These are phyloP conservation scores for Cordyceps cicadae DNA, from an alignment of 2,329 filamentous ascomycete genomes.

Conservation along the genomic window DNA sequence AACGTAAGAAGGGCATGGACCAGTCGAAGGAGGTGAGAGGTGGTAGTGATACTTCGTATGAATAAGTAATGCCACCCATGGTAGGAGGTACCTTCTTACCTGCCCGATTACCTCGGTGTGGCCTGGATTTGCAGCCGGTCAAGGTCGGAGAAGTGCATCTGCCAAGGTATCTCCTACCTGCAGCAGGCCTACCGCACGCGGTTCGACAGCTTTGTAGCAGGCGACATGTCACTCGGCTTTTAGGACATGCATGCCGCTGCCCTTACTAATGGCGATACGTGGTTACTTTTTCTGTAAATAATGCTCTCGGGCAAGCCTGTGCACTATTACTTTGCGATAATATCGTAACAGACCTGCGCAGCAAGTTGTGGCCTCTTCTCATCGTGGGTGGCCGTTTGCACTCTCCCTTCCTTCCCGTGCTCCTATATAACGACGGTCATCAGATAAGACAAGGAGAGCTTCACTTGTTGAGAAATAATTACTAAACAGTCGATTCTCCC, in stretches of 20 bases:
- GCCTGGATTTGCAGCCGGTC: background rate
- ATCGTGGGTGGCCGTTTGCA: background rate
- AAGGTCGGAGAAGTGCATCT: background rate
- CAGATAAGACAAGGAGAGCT: no score
- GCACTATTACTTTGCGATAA: background rate
- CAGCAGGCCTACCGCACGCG: background rate
- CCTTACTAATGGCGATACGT: background rate
- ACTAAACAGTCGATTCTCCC: background rate
- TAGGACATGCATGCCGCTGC: background rate
- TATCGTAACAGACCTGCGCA: background rate
- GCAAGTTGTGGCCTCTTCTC: conserved; percentile 5
- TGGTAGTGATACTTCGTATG: background rate
- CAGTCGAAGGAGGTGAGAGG: background rate
- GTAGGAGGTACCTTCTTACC: background rate
- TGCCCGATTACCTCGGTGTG: background rate
- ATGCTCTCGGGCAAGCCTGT: background rate
- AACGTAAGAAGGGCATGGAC: background rate
- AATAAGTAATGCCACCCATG: no score
- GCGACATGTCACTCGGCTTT: background rate
- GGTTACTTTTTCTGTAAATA: background rate
- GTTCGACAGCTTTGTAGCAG: background rate
- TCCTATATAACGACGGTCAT: no score
- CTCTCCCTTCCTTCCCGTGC: background rate
- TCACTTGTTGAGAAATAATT: background rate
- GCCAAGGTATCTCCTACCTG: background rate